Evolutionary conservation across 257 asterid species (phyloP).

Genomic region (Oldenlandia corymbosa): DNA sequence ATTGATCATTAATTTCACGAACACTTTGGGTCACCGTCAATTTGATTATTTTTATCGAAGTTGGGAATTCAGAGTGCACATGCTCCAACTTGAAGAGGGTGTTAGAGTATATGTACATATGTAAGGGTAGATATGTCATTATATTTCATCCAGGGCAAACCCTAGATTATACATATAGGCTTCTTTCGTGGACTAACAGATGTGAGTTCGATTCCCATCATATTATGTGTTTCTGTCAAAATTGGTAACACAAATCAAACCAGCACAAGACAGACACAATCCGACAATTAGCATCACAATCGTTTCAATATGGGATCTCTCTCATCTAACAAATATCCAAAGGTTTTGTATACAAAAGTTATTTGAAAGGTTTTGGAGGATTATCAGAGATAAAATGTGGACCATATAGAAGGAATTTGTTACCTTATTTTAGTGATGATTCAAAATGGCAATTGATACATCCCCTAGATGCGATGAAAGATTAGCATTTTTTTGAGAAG

Average conservation of each 20-base stretch:
- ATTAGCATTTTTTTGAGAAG: background rate
- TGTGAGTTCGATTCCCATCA: too few relatives aligned
- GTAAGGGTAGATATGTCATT: too few relatives aligned
- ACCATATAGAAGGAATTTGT: background rate
- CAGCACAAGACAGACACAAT: background rate
- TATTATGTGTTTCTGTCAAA: too few relatives aligned
- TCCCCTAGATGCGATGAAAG: background rate
- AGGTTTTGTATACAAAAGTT: background rate
- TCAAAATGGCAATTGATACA: background rate
- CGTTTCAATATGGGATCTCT: background rate
- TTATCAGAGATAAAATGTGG: background rate
- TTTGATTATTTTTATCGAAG: too few relatives aligned
- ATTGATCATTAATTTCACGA: too few relatives aligned
- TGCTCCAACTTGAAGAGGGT: too few relatives aligned
- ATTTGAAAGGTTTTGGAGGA: background rate
- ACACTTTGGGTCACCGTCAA: too few relatives aligned
- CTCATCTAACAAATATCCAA: background rate
- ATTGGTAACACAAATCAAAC: background rate
- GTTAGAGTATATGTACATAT: too few relatives aligned
- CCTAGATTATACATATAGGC: too few relatives aligned
- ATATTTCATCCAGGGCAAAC: too few relatives aligned
- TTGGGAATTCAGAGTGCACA: too few relatives aligned
- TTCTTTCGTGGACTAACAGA: too few relatives aligned
- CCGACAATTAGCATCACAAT: background rate
- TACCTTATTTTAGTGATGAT: background rate